phyloP scores from a whole-genome alignment of 2,329 filamentous ascomycete species.

The Aspergillus vadensis region DNA sequence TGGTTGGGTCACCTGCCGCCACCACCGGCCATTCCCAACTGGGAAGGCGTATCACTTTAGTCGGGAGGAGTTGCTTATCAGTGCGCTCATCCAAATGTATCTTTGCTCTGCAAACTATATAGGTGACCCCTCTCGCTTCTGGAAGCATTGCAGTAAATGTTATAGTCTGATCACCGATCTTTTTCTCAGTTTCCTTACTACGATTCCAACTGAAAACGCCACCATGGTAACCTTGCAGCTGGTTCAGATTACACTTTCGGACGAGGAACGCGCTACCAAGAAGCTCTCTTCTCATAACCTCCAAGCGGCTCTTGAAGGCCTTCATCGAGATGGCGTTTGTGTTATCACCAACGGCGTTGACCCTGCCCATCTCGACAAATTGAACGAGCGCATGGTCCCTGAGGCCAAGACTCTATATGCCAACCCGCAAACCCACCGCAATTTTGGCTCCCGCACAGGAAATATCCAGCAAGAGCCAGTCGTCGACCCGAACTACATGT shows the following conservation, averaged over 20 bases:
- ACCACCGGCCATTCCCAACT: background rate
- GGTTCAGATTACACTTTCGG: background rate
- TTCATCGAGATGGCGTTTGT: slow-evolving; percentile 43
- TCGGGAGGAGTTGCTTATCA: slow-evolving; percentile 2
- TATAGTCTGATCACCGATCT: background rate
- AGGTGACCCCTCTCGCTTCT: background rate
- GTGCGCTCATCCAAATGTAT: background rate
- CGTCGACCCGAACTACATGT: slow-evolving; percentile 36
- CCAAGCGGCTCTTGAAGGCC: slow-evolving; percentile 25
- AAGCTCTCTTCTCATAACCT: slow-evolving; percentile 26
- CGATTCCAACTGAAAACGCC: background rate
- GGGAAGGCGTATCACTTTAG: slow-evolving; percentile 9
- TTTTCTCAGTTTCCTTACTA: background rate
- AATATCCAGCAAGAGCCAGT: slow-evolving; percentile 49
- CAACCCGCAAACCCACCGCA: slow-evolving; percentile 27
- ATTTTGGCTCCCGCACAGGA: slow-evolving; percentile 33
- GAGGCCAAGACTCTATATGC: slow-evolving; percentile 38
- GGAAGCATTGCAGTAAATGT: background rate
- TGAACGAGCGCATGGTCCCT: slow-evolving; percentile 32
- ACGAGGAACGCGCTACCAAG: slow-evolving; percentile 19
- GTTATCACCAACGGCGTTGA: slow-evolving; percentile 42
- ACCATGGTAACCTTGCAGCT: background rate
- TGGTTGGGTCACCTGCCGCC: background rate
- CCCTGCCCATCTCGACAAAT: slow-evolving; percentile 33
- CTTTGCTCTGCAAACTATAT: background rate